Evolutionary conservation across 1,139 yeast species (phyloP), one percentile per base, ranked within the genome.

Genomic region (Nakaseomyces uthaithaninus): DNA sequence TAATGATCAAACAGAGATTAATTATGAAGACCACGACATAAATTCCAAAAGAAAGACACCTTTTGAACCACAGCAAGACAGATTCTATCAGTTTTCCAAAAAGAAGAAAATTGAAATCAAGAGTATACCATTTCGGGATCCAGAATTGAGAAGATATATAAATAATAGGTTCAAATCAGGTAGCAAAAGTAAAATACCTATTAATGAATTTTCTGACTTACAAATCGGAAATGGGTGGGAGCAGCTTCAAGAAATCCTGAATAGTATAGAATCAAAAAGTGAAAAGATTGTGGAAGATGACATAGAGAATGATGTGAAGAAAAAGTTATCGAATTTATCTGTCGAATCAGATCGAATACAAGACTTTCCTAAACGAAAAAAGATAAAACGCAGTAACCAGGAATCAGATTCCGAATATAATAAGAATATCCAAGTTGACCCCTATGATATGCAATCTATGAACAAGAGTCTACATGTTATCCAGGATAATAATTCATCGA

Each of bases 111-210:
- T 38, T 41, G 27, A 14, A 38, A 11, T 41, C 33, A 27, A 42
- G 48, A 51, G 2, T 52, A 52, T 5, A 49, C 50, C 30, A 39
- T 39, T 11, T 44, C 37, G 24, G 43, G 25, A 19, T 20, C 10
- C 45, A 14, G 41, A 42, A 8, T 47, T 45, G 18, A 45, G 59
- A 7, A 55, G 53, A 27, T 50, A 43, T 49, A 45, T 30, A 51
- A 46, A 27, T 45, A 44, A 16, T 43, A 42, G 23, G 45, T 42
- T 22, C 45, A 46, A 11, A 35, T 28, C 9, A 45, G 51, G 37
- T 42, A 55, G 28, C 52, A 31, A 31, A 14, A 20, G 59, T 5
- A 36, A 42, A 11, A 54, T 59, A 3, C 60, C 60, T 3, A 42
- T 53, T 3, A 54, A 54, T 36, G 25, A 41, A 39, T 17, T 38